Evolutionary conservation across 306 rosid species (phyloP).

Genomic region (Acacia acuminata): DNA sequence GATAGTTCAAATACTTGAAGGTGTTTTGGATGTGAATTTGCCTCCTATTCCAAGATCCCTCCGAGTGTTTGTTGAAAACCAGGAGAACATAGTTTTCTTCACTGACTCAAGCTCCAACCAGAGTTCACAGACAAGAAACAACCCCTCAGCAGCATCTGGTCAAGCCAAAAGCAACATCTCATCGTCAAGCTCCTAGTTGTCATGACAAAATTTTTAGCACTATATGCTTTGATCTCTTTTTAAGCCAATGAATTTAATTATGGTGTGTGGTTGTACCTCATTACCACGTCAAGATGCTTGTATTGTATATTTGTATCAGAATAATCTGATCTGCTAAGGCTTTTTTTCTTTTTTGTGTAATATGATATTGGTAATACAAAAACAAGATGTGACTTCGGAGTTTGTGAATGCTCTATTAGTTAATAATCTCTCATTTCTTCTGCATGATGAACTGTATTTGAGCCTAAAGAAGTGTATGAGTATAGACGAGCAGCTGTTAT

Average conservation of each 20-base stretch:
- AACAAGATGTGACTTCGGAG: not conserved
- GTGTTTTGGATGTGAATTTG: constrained; percentile 48
- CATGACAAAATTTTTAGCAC: constrained; percentile 7
- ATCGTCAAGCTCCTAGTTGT: constrained; percentile 27
- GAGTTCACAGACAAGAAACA: constrained; percentile 46
- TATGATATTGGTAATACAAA: not conserved
- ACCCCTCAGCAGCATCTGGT: constrained; percentile 41
- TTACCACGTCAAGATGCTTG: constrained; percentile 9
- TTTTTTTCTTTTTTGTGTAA: not conserved
- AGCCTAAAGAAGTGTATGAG: not conserved
- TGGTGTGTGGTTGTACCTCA: constrained; percentile 3
- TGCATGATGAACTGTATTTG: not conserved
- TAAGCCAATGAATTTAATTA: constrained; percentile 3
- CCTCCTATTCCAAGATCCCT: constrained; percentile 73
- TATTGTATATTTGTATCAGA: constrained; percentile 31
- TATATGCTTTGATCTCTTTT: not conserved
- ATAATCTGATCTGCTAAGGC: constrained; percentile 19
- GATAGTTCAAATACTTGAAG: constrained; percentile 81
- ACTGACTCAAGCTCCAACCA: constrained; percentile 61
- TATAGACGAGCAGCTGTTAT: too few species aligned
- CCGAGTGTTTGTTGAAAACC: constrained; percentile 50
- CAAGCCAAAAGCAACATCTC: constrained; percentile 41
- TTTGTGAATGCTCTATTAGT: not conserved
- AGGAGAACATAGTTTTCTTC: constrained; percentile 59
- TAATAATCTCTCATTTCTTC: not conserved